These are phyloP conservation scores for Solanum habrochaites DNA, from an alignment of 257 asterid species.

Conservation along the genomic window DNA sequence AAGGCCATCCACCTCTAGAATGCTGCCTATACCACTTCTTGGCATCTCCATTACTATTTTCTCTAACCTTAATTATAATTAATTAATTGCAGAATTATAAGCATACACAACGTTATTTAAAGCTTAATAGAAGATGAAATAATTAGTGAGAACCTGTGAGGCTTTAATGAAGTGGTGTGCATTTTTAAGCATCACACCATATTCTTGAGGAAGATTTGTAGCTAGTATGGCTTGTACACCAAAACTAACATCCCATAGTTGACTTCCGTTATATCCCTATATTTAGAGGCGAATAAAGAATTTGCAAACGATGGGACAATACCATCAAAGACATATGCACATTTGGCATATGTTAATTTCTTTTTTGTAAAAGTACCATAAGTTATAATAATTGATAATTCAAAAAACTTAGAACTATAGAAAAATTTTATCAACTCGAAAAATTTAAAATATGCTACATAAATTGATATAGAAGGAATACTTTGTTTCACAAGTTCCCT, in stretches of 20 bases:
- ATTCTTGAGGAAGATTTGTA: constrained; percentile 37
- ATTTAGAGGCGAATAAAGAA: background rate
- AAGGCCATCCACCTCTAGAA: constrained; percentile 76
- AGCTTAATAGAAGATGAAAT: background rate
- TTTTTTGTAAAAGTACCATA: no score
- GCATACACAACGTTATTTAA: background rate
- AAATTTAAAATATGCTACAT: no score
- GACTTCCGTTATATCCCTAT: constrained; percentile 67
- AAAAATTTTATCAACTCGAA: background rate
- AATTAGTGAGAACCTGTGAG: constrained; percentile 31
- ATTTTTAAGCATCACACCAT: constrained; percentile 30
- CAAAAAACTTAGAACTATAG: no score
- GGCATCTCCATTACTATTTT: constrained; percentile 17
- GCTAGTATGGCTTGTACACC: constrained; percentile 53
- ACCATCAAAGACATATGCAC: no score
- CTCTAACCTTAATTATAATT: constrained; percentile 18
- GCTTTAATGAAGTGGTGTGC: constrained; percentile 49
- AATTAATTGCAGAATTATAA: background rate
- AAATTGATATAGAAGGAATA: background rate
- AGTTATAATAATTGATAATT: background rate
- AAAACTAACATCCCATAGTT: constrained; percentile 55
- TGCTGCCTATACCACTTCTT: constrained; percentile 48
- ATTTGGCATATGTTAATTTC: no score
- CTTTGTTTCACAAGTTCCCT: no score
- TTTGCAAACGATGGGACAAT: no score